Evolutionary conservation across 2,329 filamentous ascomycete species (phyloP), one percentile per base, ranked within the genome.

Genomic region (Aspergillus sp.): DNA sequence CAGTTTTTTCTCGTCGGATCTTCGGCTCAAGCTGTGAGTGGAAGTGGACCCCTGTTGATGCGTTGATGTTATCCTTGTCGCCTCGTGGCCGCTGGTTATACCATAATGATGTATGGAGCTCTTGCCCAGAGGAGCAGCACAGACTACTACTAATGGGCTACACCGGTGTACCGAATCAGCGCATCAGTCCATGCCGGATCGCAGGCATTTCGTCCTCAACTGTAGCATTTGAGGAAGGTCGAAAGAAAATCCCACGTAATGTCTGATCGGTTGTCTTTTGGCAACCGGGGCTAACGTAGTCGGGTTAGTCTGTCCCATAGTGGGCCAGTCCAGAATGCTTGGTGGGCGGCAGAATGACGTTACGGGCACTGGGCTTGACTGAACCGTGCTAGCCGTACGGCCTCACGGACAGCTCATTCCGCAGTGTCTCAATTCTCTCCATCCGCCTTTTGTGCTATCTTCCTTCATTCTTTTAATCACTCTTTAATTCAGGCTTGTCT

Each of bases 261-360:
- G 26, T 30, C 9, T 9, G 26, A 30, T 30, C 26, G 26, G 26
- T 30, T 30, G 26, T 30, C 8, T 11, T 15, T 43, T 41, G 30
- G 30, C 41, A 41, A 45, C 36, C 18, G 41, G 18, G 11, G 20
- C 49, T 52, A 52, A 52, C 49, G 49, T 24, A 18, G 20, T 52
- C 26, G 18, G 39, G 49, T n/a, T 52, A 52, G 49, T 22, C 12
- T 12, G 42, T n/a, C 22, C 26, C 50, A 45, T 20, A 47, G 54
- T 53, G 53, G 44, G 30, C 47, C 48, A 24, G 30, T 8, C 38
- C 26, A 47, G 41, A 54, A 54, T 34, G 44, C 48, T 51, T 60
- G 49, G 54, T 39, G 15, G 24, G 44, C 39, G 45, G 45, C 44
- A 49, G 49, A 53, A 58, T 58, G 56, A 58, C 56, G 56, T 54